Conservation (phyloP, 202 grass and related monocot species). For the Bolboschoenoplectus hybrid region DNA sequence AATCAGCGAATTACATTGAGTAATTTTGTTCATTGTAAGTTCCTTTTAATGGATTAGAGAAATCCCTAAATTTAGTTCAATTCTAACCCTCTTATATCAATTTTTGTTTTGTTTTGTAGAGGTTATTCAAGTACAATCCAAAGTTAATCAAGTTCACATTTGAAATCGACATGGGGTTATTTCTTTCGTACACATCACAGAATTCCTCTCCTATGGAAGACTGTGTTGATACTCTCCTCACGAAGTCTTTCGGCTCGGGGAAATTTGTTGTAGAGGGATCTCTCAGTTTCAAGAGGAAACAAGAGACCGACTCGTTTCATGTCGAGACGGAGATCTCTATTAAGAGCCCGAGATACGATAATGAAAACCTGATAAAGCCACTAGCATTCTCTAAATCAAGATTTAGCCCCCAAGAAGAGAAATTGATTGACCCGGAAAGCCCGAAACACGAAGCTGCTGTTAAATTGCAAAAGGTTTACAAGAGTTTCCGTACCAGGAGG, state of each 20-base stretch:
- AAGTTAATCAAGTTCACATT: slow-evolving; percentile 31
- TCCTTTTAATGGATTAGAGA: neutral
- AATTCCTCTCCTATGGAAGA: slow-evolving; percentile 57
- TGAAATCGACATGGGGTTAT: slow-evolving; percentile 57
- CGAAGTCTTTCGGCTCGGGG: slow-evolving; percentile 54
- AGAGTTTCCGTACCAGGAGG: slow-evolving; percentile 83
- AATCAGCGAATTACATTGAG: slow-evolving; percentile 6
- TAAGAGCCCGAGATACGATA: slow-evolving; percentile 42
- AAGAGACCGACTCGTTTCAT: slow-evolving; percentile 45
- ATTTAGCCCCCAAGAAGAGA: slow-evolving; percentile 43
- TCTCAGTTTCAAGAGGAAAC: slow-evolving; percentile 55
- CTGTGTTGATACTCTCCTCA: slow-evolving; percentile 47
- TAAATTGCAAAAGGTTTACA: slow-evolving; percentile 89
- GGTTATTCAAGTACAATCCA: slow-evolving; percentile 25
- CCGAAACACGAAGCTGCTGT: slow-evolving; percentile 72
- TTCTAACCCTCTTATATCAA: neutral
- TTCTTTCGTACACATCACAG: slow-evolving; percentile 66
- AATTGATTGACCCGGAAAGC: slow-evolving; percentile 45
- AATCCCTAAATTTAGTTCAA: neutral
- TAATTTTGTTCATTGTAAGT: neutral
- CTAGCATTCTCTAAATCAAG: slow-evolving; percentile 40
- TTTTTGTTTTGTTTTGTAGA: slow-evolving; percentile 32
- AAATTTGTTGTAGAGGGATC: slow-evolving; percentile 50
- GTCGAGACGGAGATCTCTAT: slow-evolving; percentile 44
- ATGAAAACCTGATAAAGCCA: slow-evolving; percentile 40